Base-by-base conservation (phyloP, 2,329 filamentous ascomycete genomes). In the Fusarium keratoplasticum region DNA sequence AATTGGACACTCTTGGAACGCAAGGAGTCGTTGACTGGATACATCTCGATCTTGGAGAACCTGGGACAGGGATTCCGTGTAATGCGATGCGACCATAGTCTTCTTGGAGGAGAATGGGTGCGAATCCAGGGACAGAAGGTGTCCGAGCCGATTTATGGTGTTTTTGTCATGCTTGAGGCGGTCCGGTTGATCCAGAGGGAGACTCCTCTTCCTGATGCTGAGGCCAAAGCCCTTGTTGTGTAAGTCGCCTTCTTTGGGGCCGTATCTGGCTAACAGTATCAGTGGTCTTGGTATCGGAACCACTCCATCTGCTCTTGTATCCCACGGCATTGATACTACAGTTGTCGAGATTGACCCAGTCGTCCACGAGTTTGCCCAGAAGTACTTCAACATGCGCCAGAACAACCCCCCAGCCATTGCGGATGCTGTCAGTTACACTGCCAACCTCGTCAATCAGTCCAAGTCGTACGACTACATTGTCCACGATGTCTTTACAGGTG, bases 401-500 rank as follows among this genome's bases (percentile, higher is more conserved):
- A 94, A 96, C 76, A 94, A 96, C 83, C 94, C 90, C 0, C 88
- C 93, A n/a, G 89, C 94, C 62, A 92, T 98, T 72, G 89, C 92
- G 60, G 95, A 99, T 77, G 96, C 96, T 0, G 90, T 95, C 4
- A 84, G 85, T n/a, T 98, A 91, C 81, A 88, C 90, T 20, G 82
- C 86, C 54, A 79, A 83, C 61, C 80, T 87, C 57, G 85, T 85
- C 64, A 79, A 83, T 60, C 76, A 83, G 31, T 77, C 84, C 9
- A 81, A 86, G 55, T 86, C 86, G 31, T 99, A 93, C 81, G 93
- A 98, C 84, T 98, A 98, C 85, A 96, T 99, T 79, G 89, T 99
- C 63, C 96, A 99, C 82, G 96, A 99, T 77, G 96, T 99, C 27
- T 99, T 99, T 82, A 99, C 96, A 1, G 96, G 96, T 27, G 96